Base-by-base conservation (phyloP, 2,329 filamentous ascomycete genomes). In the Colletotrichum sp. region DNA sequence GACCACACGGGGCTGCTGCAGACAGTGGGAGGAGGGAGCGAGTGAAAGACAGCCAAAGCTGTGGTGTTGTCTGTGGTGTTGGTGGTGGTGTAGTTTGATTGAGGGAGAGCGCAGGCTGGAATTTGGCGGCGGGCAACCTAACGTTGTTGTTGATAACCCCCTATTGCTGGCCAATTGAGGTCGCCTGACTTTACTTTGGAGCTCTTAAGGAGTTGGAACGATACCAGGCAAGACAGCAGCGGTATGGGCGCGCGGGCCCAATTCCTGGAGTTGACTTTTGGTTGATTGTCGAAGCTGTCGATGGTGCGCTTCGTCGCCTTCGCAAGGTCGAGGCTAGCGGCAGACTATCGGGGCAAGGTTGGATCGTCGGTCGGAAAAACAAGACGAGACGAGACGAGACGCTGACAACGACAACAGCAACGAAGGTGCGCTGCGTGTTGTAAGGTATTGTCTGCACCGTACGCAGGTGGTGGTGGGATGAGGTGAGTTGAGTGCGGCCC, bases 341-440 rank as follows among this genome's bases (percentile, higher is more conserved):
- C 34, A 69, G 74, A 73, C 64, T 76, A 73, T 73, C 73, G 73
- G 57, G 36, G 62, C 39, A 44, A 74, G 60, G 32, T 68, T 76
- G 63, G 69, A 59, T 68, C 69, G 73, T 68, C 57, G 69, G 52
- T 68, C 73, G 32, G 26, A 57, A 68, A 76, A 68, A 72, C 57
- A 59, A 57, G 10, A 76, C 73, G 55, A 72, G 63, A 76, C 73
- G 55, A 72, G 63, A 34, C 52, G 64, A 72, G 63, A 57, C 52
- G 71, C 52, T 28, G 72, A 67, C 39, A 67, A 65, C n/a, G 44
- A 67, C 44, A 52, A 52, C n/a, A 13, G 12, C n/a, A 52, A 21
- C 44, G 44, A 8, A 64, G 32, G 52, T 52, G 68, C 49, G 39
- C 60, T 39, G 44, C n/a, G 44, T 21, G 44, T 52, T 52, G 44